Conservation (phyloP, 2,329 filamentous ascomycete species). For the Phyllosticta capitalensis region DNA sequence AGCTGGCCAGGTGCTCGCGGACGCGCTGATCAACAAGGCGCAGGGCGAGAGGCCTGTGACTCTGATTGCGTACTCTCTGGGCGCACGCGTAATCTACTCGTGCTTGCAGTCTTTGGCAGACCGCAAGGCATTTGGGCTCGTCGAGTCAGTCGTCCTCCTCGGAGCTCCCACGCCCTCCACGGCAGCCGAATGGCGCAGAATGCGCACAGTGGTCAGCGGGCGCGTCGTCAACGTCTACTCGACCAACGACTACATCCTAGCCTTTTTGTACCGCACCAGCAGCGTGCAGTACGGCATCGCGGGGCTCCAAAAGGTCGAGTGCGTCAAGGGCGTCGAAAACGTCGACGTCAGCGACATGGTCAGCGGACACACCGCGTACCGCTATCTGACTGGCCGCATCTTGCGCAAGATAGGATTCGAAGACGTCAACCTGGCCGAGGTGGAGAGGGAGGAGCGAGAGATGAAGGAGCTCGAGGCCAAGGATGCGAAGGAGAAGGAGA, state of each 20-base stretch:
- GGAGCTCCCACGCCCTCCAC: slow-evolving; percentile 70
- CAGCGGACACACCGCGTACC: slow-evolving; percentile 41
- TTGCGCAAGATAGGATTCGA: slow-evolving; percentile 45
- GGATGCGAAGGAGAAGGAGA: slow-evolving; percentile 35
- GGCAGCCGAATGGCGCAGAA: slow-evolving; percentile 61
- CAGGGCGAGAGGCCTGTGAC: slow-evolving; percentile 77
- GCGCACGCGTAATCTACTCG: slow-evolving; percentile 71
- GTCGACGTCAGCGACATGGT: slow-evolving; percentile 45
- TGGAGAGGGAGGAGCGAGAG: slow-evolving; percentile 34
- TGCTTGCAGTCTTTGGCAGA: slow-evolving; percentile 71
- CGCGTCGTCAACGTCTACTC: slow-evolving; percentile 83
- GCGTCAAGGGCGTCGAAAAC: slow-evolving; percentile 57
- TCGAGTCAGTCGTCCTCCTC: slow-evolving; percentile 77
- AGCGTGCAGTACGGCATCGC: slow-evolving; percentile 76
- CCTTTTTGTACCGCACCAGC: slow-evolving; percentile 76
- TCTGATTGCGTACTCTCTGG: slow-evolving; percentile 71
- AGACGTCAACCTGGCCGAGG: slow-evolving; percentile 39
- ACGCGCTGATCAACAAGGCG: slow-evolving; percentile 70
- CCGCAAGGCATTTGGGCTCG: slow-evolving; percentile 68
- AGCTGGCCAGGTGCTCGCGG: slow-evolving; percentile 68
- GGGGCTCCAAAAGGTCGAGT: slow-evolving; percentile 64
- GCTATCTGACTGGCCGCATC: slow-evolving; percentile 41
- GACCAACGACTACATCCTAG: slow-evolving; percentile 77
- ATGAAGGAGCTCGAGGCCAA: slow-evolving; percentile 31
- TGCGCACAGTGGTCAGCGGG: slow-evolving; percentile 71